Evolutionary conservation across 2,329 filamentous ascomycete species (phyloP).

Genomic region (Graphilbum fragrans): DNA sequence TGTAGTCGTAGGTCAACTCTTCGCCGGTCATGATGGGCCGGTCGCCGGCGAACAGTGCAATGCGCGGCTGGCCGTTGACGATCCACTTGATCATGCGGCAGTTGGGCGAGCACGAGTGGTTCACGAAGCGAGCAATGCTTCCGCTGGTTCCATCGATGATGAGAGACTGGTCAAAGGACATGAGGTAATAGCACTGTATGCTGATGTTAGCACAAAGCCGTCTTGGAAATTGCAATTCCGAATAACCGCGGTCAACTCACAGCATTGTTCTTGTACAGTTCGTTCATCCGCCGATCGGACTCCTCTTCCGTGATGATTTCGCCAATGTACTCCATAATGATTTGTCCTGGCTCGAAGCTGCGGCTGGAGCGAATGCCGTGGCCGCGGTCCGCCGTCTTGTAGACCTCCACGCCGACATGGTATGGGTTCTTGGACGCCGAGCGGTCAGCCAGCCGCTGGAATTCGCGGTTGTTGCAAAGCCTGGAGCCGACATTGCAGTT

Average conservation of each 20-base stretch:
- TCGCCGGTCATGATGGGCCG: slow-evolving; percentile 86
- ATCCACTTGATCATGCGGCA: slow-evolving; percentile 98
- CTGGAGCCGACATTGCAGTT: slow-evolving; percentile 75
- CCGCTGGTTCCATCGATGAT: slow-evolving; percentile 95
- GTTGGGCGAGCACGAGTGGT: slow-evolving; percentile 93
- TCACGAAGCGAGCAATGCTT: slow-evolving; percentile 94
- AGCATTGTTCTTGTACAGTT: slow-evolving; percentile 86
- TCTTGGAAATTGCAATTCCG: neutral
- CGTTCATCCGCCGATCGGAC: slow-evolving; percentile 86
- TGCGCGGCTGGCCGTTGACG: slow-evolving; percentile 82
- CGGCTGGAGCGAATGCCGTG: slow-evolving; percentile 88
- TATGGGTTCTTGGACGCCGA: slow-evolving; percentile 56
- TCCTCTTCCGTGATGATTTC: slow-evolving; percentile 95
- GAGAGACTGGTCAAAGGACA: slow-evolving; percentile 98
- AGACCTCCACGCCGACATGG: slow-evolving; percentile 86
- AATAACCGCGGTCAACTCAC: slow-evolving; percentile 35
- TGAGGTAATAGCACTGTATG: slow-evolving; percentile 86
- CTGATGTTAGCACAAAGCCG: slow-evolving; percentile 3
- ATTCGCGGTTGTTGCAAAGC: slow-evolving; percentile 74
- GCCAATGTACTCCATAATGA: slow-evolving; percentile 96
- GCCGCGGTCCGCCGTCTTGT: slow-evolving; percentile 79
- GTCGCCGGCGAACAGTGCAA: slow-evolving; percentile 92
- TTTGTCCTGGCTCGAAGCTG: slow-evolving; percentile 76
- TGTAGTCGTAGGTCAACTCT: slow-evolving; percentile 89
- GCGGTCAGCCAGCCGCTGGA: slow-evolving; percentile 65